Base-by-base conservation (phyloP, 495 filamentous ascomycete species). In the Daldinia grandis region DNA sequence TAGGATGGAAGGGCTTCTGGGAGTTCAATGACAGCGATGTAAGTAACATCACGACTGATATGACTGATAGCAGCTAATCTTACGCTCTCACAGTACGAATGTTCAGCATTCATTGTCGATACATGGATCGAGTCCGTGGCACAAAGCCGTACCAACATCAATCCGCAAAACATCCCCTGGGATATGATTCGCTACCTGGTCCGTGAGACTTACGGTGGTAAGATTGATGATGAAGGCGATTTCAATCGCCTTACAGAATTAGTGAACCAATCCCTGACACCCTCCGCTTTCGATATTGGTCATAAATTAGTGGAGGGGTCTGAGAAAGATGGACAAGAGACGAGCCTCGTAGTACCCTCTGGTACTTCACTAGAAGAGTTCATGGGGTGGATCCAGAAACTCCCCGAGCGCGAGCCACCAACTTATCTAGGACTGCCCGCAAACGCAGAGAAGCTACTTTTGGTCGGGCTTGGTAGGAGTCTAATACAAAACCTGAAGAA, bases 21-120 rank as follows among this genome's bases (percentile, higher is more conserved):
- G 95, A 99, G 82, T 99, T 99, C 78, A 99, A 99, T 76, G 95
- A 99, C 79, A 97, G 94, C 71, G 95, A 99, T 81, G 94, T 98
- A 87, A 91, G 94, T 87, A 61, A 50, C 56, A 31, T 25, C 14
- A 10, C 31, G 19, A 49, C 57, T 25, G n/a, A 47, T 33, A 57
- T 54, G 4, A 35, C 35, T 12, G 21, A 67, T 58, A 25, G 42
- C 25, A 38, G 51, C 38, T 40, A 56, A 27, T 64, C 64, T 74
- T 83, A 76, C 80, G 49, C 55, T 55, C 30, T 61, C 62, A 69
- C 73, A 98, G 93, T 98, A 98, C 78, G 94, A 99, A 83, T 98
- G 95, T 82, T 97, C 91, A 15, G 93, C 93, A 59, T 93, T 91
- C 80, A 94, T 99, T 57, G 95, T 99, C 64, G 96, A 99, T 79